These are phyloP conservation scores for Metroxylon sagu DNA, from an alignment of 176 grass and related monocot species.

Conservation along the genomic window DNA sequence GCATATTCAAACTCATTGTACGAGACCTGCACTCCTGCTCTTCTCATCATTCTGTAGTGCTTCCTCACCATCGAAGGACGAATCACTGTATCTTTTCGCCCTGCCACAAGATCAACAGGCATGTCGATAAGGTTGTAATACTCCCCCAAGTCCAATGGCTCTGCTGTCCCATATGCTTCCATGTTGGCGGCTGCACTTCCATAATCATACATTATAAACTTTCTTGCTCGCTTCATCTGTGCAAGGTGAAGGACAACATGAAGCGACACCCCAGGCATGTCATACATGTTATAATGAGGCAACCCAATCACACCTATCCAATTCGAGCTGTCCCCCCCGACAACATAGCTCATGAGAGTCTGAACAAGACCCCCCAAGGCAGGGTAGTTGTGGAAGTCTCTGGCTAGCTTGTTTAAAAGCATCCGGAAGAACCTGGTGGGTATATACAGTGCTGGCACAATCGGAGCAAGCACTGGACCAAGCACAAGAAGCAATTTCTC, in stretches of 20 bases:
- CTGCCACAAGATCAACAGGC: conserved; percentile 75
- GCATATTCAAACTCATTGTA: conserved; percentile 98
- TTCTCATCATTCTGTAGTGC: conserved; percentile 77
- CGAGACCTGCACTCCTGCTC: conserved; percentile 56
- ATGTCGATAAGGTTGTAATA: conserved; percentile 72
- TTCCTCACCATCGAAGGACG: conserved; percentile 90
- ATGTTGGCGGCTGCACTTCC: conserved; percentile 57
- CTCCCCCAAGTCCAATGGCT: conserved; percentile 72
- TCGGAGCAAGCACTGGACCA: conserved; percentile 65
- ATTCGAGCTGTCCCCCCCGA: conserved; percentile 91
- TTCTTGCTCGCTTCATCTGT: conserved; percentile 71
- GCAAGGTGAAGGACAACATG: conserved; percentile 82
- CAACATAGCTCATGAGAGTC: conserved; percentile 87
- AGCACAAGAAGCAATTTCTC: conserved; percentile 66
- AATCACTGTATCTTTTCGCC: conserved; percentile 68
- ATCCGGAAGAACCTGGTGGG: conserved; percentile 93
- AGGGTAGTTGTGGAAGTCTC: conserved; percentile 95
- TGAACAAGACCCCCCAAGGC: conserved; percentile 89
- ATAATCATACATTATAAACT: conserved; percentile 92
- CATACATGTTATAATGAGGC: conserved; percentile 96
- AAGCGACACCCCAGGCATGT: conserved; percentile 96
- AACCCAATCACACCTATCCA: conserved; percentile 88
- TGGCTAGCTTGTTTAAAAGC: conserved; percentile 96
- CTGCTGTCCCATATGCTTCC: conserved; percentile 69
- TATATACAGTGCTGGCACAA: conserved; percentile 91